phyloP scores from a whole-genome alignment of 805 yeast genomes.

The Lipomyces kockii region DNA sequence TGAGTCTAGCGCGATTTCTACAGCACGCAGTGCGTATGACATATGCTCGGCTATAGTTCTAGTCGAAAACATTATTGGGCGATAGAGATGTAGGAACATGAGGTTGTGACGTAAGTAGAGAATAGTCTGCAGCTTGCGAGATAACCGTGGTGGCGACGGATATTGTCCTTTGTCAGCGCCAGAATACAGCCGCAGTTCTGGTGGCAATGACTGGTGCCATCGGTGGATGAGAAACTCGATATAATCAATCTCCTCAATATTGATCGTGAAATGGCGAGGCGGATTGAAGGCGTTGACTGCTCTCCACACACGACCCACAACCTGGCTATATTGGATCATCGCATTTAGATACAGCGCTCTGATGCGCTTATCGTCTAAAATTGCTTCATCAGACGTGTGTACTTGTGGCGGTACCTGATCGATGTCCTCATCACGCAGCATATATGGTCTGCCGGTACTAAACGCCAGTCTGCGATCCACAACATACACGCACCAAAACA shows the following conservation, averaged over 20 bases:
- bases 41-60: conserved; percentile 24
- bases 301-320: conserved; percentile 31
- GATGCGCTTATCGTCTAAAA: conserved; percentile 32
- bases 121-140: conserved; percentile 26
- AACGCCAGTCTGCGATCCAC: conserved; percentile 39
- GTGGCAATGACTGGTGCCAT: conserved; percentile 36
- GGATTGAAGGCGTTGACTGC: conserved; percentile 23
- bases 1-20: conserved; percentile 38
- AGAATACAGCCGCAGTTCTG: conserved; percentile 23
- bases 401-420: conserved; percentile 34
- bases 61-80: conserved; percentile 32
- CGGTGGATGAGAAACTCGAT: conserved; percentile 32
- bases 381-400: conserved; percentile 9
- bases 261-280: conserved; percentile 8
- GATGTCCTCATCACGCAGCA: conserved; percentile 38
- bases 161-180: background rate
- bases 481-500: conserved; percentile 41
- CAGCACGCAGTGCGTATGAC: conserved; percentile 36
- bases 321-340: conserved; percentile 37
- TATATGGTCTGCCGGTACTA: conserved; percentile 37
- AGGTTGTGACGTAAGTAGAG: conserved; percentile 25
- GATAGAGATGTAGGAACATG: conserved; percentile 35
- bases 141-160: conserved; percentile 14
- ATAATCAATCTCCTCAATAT: conserved; percentile 19
- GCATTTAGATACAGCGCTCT: conserved; percentile 35